Evolutionary conservation across 495 filamentous ascomycete genomes (phyloP), one percentile per base, ranked within the genome.

Genomic region (Daldinia caldariorum): DNA sequence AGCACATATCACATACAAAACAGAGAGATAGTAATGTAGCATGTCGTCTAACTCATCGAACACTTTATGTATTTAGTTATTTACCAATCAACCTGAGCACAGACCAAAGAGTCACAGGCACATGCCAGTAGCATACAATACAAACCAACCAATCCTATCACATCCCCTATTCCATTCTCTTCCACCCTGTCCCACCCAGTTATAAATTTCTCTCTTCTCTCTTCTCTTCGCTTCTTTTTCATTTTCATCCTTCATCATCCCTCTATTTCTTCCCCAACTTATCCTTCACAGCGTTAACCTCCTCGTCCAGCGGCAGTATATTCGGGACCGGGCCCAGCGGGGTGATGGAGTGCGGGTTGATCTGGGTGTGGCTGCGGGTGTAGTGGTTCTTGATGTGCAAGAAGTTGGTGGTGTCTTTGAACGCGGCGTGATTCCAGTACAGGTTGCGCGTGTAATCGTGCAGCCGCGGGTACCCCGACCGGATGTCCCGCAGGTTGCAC

Each of bases 401-500:
- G 77, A 93, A 93, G 61, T 88, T 80, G 0, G 90, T 92, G 34
- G 92, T 94, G 58, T 87, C 83, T 32, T 51, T 62, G 70, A 81
- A 81, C 0, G 87, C 90, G 6, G 83, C 82, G 35, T 88, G 83
- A 62, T 89, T 85, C 85, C 88, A 92, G 74, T 94, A 94, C 49
- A 94, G 69, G 55, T 84, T 78, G 63, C 87, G 79, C 57, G 91
- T 79, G 90, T 92, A 94, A 13, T 80, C 79, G 70, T 93, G 85
- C 29, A 93, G 78, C 4, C 78, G 78, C 38, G 91, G 91, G 75
- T 92, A 94, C 50, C 90, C 93, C 22, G 86, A 88, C 3, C 94
- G 81, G 62, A 97, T 96, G 79, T 92, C 92, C 7, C 89, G 84
- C 41, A 97, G 78, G 76, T 97, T 97, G 76, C 91, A 94, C 83